Evolutionary conservation across 148 eudicot species (phyloP), one percentile per base, ranked within the genome.

Genomic region (Rhododendron williamsianum): DNA sequence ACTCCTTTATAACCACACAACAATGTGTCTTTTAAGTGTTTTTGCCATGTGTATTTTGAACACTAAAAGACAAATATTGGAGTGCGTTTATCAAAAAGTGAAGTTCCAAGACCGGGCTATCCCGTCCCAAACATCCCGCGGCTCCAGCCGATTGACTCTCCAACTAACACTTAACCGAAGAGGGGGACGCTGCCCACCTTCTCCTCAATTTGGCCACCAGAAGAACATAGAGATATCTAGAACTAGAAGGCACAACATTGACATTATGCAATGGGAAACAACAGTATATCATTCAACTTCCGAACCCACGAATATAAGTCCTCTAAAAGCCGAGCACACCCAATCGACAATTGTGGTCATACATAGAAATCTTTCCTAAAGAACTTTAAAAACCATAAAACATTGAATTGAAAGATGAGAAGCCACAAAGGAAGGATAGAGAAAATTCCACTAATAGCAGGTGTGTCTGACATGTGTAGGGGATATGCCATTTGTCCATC

Each of bases 401-500:
- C 27, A 51, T 33, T 80, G 33, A 46, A 67, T 12, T 63, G 56
- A 65, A 13, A 56, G 81, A 12, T 0, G 41, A 49, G 21, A 9
- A 27, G 11, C 23, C 21, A 30, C 2, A 80, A 33, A 0, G 9
- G 65, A 80, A 9, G 13, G 35, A 13, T 3, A 30, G 33, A 71
- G 43, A 45, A 82, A 82, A 83, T 69, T 38, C 63, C 69, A 82
- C 11, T 69, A 69, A 71, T 83, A 72, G 77, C 85, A 16, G 74
- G 45, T 30, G n/a, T 19, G 27, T 33, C 27, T 73, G 85, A 35
- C 15, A 33, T 46, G 13, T 9, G 49, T 23, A 83, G 79, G 38
- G 49, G 49, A 54, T 41, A 27, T 18, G 10, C 43, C 36, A 52
- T 23, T 13, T 13, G 9, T 71, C 21, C 41, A 71, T 9, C 12